Conservation (phyloP, 2,329 filamentous ascomycete genomes). For the Diaporthe batatas region DNA sequence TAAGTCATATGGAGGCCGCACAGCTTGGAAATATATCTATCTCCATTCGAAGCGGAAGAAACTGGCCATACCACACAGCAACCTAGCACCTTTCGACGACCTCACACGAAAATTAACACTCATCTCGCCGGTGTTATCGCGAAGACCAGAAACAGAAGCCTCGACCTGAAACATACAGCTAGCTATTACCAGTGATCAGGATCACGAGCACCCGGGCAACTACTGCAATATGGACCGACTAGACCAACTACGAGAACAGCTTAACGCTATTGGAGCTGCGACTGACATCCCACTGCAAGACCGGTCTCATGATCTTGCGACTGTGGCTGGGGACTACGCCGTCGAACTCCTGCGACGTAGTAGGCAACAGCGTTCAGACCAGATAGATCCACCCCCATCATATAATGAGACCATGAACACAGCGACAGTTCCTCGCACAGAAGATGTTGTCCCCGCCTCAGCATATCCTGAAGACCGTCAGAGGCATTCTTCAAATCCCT, state of each 20-base stretch:
- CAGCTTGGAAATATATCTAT: not conserved
- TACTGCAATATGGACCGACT: not conserved
- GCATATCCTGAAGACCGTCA: not conserved
- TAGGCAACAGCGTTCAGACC: too few species aligned
- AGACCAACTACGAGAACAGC: not conserved
- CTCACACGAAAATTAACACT: not conserved
- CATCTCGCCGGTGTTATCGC: not conserved
- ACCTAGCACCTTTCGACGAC: not conserved
- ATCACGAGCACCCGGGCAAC: not conserved
- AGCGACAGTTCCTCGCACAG: not conserved
- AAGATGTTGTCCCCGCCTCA: not conserved
- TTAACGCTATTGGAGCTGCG: not conserved
- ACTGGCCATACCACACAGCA: not conserved
- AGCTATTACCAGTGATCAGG: not conserved
- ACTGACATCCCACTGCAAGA: too few species aligned
- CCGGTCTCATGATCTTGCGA: too few species aligned
- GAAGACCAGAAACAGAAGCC: not conserved
- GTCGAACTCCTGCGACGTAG: too few species aligned
- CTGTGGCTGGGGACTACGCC: too few species aligned
- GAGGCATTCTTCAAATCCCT: too few species aligned
- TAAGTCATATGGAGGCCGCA: too few species aligned
- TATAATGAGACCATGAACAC: not conserved
- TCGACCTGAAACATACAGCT: not conserved
- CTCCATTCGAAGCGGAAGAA: too few species aligned
- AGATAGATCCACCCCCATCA: not conserved